Conservation (phyloP, 306 rosid species). For the Pueraria montana region DNA sequence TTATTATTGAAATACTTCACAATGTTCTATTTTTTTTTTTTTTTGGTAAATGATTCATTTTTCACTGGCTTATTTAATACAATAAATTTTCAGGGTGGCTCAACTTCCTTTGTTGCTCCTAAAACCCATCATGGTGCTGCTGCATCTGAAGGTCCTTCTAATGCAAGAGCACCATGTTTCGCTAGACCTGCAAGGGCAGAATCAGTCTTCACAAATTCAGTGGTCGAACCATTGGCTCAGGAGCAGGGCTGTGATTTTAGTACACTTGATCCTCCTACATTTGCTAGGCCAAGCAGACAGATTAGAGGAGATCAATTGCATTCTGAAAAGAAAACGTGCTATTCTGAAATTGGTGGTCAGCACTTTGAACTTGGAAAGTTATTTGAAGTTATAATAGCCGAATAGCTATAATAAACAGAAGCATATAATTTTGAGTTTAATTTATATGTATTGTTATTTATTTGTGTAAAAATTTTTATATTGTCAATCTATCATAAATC, state of each 20-base stretch:
- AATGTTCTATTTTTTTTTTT: constrained; percentile 4
- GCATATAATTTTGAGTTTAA: constrained; percentile 3
- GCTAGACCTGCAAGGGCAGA: constrained; percentile 58
- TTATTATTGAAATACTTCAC: constrained; percentile 10
- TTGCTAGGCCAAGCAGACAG: constrained; percentile 60
- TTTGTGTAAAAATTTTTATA: not conserved
- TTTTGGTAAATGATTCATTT: constrained; percentile 1
- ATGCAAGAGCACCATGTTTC: constrained; percentile 66
- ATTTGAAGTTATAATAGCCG: not conserved
- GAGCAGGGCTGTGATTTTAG: constrained; percentile 46
- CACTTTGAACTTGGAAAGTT: constrained; percentile 30
- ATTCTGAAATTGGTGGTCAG: constrained; percentile 59
- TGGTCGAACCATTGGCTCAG: constrained; percentile 47
- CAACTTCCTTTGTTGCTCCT: constrained; percentile 45
- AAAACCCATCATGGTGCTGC: constrained; percentile 47
- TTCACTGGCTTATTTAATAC: constrained; percentile 15
- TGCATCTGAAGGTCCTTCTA: constrained; percentile 52
- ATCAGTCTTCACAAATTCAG: constrained; percentile 43
- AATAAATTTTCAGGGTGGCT: constrained; percentile 55
- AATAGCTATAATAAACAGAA: not conserved
- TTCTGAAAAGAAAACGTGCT: constrained; percentile 44
- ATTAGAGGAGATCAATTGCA: constrained; percentile 41
- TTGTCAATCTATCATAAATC: not conserved
- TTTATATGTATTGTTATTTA: not conserved
- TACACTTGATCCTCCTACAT: constrained; percentile 64